Evolutionary conservation across 108 stramenopile species (phyloP).

Genomic region (Chaetoceros tenuissimus): DNA sequence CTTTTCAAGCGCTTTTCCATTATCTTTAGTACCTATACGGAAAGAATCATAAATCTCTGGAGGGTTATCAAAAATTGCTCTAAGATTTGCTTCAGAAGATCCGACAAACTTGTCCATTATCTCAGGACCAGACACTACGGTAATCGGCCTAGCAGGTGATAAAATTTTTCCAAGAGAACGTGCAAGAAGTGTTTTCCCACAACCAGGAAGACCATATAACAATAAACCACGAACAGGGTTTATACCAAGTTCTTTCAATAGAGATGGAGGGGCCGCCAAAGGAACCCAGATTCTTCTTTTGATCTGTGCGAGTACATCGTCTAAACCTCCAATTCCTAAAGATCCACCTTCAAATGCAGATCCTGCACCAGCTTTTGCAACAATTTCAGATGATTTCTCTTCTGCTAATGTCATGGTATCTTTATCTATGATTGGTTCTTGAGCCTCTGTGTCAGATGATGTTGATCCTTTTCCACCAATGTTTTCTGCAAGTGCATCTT

Average conservation of each 20-base stretch:
- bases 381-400: slow-evolving; percentile 48
- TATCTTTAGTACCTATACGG: slow-evolving; percentile 40
- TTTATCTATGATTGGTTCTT: not conserved
- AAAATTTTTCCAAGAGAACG: slow-evolving; percentile 59
- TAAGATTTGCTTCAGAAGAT: slow-evolving; percentile 68
- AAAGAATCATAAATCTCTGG: slow-evolving; percentile 63
- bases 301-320: slow-evolving; percentile 67
- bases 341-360: slow-evolving; percentile 54
- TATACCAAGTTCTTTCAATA: slow-evolving; percentile 69
- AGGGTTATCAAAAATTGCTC: slow-evolving; percentile 76
- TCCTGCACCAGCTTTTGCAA: slow-evolving; percentile 65
- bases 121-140: slow-evolving; percentile 80
- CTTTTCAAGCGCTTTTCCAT: slow-evolving; percentile 41
- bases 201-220: slow-evolving; percentile 68
- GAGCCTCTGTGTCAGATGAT: not conserved
- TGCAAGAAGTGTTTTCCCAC: slow-evolving; percentile 75
- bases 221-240: slow-evolving; percentile 70
- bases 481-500: not conserved
- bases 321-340: slow-evolving; percentile 76
- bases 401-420: slow-evolving; percentile 18
- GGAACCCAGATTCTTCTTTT: slow-evolving; percentile 81
- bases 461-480: too few species aligned
- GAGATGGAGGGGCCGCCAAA: slow-evolving; percentile 66
- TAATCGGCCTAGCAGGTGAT: slow-evolving; percentile 69
- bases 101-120: slow-evolving; percentile 88